A percentile compares a stretch with the other conserved stretches of the same genome.
phyloP scores from a whole-genome alignment of 352 stramenopile genomes.

The Sclerospora graminicola region DNA sequence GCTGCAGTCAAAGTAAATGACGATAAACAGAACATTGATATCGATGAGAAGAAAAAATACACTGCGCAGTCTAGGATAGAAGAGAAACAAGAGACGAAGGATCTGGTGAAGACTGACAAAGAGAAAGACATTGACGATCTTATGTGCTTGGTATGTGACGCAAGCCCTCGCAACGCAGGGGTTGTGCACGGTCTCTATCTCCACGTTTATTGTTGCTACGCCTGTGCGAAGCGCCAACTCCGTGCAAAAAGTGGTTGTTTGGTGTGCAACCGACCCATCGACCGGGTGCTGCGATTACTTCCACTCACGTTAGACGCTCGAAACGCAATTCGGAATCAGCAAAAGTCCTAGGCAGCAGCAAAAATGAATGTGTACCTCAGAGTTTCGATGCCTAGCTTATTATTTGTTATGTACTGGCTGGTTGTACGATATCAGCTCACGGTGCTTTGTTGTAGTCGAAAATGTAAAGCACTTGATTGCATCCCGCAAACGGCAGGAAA shows the following conservation, averaged over 20 bases:
- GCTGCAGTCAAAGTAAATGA: constrained; percentile 6
- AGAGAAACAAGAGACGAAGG: constrained; percentile 3
- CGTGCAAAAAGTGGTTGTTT: constrained; percentile 41
- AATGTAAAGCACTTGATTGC: constrained; percentile 80
- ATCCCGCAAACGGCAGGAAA: constrained; percentile 72
- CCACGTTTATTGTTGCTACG: constrained; percentile 75
- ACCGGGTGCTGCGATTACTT: constrained; percentile 60
- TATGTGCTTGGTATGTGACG: constrained; percentile 54
- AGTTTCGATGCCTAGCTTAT: background rate
- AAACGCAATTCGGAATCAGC: constrained; percentile 27
- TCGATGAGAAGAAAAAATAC: constrained; percentile 11
- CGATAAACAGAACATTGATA: constrained; percentile 15
- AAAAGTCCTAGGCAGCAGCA: constrained; percentile 8
- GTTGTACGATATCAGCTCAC: background rate
- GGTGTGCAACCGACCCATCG: constrained; percentile 74
- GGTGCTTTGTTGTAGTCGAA: constrained; percentile 37
- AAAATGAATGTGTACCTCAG: background rate
- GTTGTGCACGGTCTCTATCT: constrained; percentile 73
- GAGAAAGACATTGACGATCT: constrained; percentile 46
- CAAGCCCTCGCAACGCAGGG: constrained; percentile 47
- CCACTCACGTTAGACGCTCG: constrained; percentile 49
- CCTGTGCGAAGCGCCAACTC: constrained; percentile 59
- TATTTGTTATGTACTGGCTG: background rate
- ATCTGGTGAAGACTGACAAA: constrained; percentile 13
- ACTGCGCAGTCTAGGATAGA: constrained; percentile 1